Conservation (phyloP, 208 protist genomes). For the Crithidia bombi region DNA sequence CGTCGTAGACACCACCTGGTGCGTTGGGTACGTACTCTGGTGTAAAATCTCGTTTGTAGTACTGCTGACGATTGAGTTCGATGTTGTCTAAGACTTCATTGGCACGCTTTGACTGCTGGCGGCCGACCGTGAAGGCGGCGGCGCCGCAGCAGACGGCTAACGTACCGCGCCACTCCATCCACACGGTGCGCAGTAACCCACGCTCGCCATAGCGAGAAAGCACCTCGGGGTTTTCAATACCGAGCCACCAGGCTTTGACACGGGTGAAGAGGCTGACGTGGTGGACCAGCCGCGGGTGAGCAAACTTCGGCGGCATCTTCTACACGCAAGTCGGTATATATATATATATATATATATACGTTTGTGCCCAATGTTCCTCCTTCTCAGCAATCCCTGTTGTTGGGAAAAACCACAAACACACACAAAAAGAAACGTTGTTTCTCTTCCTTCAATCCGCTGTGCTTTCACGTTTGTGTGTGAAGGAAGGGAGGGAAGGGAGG, state of each 20-base stretch:
- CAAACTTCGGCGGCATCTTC: slow-evolving; percentile 44
- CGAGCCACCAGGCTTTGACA: slow-evolving; percentile 78
- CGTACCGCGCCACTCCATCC: slow-evolving; percentile 79
- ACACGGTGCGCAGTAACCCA: slow-evolving; percentile 61
- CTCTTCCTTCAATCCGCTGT: background rate
- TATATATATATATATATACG: no score
- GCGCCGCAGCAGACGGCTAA: slow-evolving; percentile 51
- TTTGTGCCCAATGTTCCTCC: no score
- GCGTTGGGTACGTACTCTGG: slow-evolving; percentile 68
- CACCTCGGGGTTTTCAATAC: slow-evolving; percentile 67
- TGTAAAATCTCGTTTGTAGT: slow-evolving; percentile 77
- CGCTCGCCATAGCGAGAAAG: slow-evolving; percentile 72
- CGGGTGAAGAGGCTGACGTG: slow-evolving; percentile 65
- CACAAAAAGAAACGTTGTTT: background rate
- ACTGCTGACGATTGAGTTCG: slow-evolving; percentile 80
- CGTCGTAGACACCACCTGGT: slow-evolving; percentile 74
- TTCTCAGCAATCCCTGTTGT: no score
- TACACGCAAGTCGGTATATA: no score
- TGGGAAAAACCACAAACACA: background rate
- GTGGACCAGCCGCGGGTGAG: slow-evolving; percentile 37
- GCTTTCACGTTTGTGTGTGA: background rate
- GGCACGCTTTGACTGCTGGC: slow-evolving; percentile 56
- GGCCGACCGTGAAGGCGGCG: slow-evolving; percentile 48
- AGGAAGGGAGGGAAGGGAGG: no score
- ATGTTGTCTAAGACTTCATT: slow-evolving; percentile 89